Evolutionary conservation across 2,329 filamentous ascomycete genomes (phyloP).

Genomic region (Fusarium goolgardi): DNA sequence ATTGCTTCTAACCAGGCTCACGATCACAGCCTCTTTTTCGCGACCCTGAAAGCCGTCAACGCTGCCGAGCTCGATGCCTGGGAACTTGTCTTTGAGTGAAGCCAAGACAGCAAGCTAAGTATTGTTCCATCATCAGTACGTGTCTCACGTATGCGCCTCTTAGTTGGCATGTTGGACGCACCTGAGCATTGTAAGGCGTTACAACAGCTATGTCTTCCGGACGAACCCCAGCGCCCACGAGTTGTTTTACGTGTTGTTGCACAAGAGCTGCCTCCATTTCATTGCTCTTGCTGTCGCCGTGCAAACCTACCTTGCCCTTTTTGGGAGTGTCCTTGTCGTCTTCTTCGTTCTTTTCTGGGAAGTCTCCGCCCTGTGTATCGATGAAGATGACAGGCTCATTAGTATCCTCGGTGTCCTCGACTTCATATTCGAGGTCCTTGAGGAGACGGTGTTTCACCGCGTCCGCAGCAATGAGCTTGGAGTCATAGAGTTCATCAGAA

Average conservation of each 20-base stretch:
- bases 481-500: constrained; percentile 87
- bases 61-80: constrained; percentile 91
- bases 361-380: constrained; percentile 95
- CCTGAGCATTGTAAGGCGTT: constrained; percentile 96
- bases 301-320: constrained; percentile 59
- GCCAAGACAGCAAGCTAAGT: constrained; percentile 79
- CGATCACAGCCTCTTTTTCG: constrained; percentile 94
- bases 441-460: constrained; percentile 80
- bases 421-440: constrained; percentile 79
- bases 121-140: constrained; percentile 39
- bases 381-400: constrained; percentile 90
- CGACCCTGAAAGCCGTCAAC: constrained; percentile 97
- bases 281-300: constrained; percentile 83
- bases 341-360: constrained; percentile 83
- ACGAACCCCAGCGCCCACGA: constrained; percentile 83
- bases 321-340: constrained; percentile 64
- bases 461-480: constrained; percentile 82
- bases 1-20: constrained; percentile 96
- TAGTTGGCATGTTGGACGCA: constrained; percentile 49
- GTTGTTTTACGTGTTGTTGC: constrained; percentile 76
- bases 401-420: constrained; percentile 86
- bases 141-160: constrained; percentile 12
- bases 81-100: constrained; percentile 82
- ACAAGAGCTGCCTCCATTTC: constrained; percentile 89
- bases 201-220: constrained; percentile 91